A percentile compares a stretch with the other conserved stretches of the same genome.
Evolutionary conservation across 1,284 basidiomycete species (phyloP).

Genomic region (Pseudozyma hubeiensis): DNA sequence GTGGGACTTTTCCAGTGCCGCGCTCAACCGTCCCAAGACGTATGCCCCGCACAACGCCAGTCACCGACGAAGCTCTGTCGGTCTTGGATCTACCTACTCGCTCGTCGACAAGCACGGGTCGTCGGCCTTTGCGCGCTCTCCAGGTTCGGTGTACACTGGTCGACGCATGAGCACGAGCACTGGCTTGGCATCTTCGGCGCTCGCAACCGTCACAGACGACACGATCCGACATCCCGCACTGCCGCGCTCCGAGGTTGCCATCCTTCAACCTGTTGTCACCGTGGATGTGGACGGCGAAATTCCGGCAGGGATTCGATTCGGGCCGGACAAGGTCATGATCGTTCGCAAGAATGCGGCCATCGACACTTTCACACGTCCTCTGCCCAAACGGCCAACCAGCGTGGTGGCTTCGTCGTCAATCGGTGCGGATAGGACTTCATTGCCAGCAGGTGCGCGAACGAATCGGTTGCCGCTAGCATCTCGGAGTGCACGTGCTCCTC

Average conservation of each 20-base stretch:
- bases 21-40: conserved; percentile 51
- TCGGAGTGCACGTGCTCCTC: neutral
- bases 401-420: conserved; percentile 6
- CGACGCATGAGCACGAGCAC: conserved; percentile 21
- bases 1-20: conserved; percentile 62
- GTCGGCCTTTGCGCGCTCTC: conserved; percentile 14
- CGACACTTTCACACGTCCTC: conserved; percentile 41
- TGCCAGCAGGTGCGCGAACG: conserved; percentile 19
- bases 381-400: conserved; percentile 19
- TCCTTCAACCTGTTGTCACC: conserved; percentile 85
- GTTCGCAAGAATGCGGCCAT: conserved; percentile 45
- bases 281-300: conserved; percentile 41
- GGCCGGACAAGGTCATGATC: conserved; percentile 30
- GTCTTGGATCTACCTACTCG: conserved; percentile 46
- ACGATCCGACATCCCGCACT: conserved; percentile 84
- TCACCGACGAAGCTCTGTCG: conserved; percentile 23
- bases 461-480: neutral
- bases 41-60: conserved; percentile 27
- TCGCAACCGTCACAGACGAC: conserved; percentile 53
- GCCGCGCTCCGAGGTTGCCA: conserved; percentile 86
- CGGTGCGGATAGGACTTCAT: conserved; percentile 4
- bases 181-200: conserved; percentile 1
- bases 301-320: conserved; percentile 29
- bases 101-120: conserved; percentile 33
- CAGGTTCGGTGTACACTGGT: conserved; percentile 9